A percentile compares a stretch with the other conserved stretches of the same genome.
Conservation (phyloP, 169 alveolate genomes). For the Babesia sp. region DNA sequence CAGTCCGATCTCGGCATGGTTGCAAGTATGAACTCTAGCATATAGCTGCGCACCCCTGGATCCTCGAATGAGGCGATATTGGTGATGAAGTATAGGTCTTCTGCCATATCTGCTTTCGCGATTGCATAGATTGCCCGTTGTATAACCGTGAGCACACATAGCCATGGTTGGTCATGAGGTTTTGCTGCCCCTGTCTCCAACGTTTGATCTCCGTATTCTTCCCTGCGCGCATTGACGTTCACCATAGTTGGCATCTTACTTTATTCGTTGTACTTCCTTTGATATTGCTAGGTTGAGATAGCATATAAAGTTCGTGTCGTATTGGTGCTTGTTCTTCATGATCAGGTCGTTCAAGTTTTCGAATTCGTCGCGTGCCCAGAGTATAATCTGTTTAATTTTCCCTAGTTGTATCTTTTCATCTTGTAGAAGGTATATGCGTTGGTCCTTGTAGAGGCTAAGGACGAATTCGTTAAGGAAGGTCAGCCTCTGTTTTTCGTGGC, state of each 20-base stretch:
- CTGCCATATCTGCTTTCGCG: constrained; percentile 64
- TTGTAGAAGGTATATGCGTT: constrained; percentile 42
- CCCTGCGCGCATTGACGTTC: neutral
- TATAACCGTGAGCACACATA: constrained; percentile 59
- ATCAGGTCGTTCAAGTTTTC: constrained; percentile 53
- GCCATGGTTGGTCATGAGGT: constrained; percentile 71
- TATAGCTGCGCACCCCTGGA: constrained; percentile 60
- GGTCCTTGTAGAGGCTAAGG: constrained; percentile 65
- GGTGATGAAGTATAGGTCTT: constrained; percentile 58
- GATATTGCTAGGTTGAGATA: constrained; percentile 62
- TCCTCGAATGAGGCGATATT: constrained; percentile 36
- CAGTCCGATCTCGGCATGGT: constrained; percentile 72
- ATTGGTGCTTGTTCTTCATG: constrained; percentile 50
- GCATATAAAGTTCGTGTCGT: constrained; percentile 64
- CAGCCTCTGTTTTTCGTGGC: constrained; percentile 34
- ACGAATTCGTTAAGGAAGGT: constrained; percentile 54
- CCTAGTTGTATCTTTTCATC: constrained; percentile 64
- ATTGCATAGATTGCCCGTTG: constrained; percentile 57
- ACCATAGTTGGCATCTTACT: constrained; percentile 10
- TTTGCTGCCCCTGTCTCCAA: constrained; percentile 27
- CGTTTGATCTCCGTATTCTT: neutral
- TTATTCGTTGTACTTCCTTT: constrained; percentile 52
- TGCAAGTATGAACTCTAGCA: constrained; percentile 68
- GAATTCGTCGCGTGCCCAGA: constrained; percentile 65
- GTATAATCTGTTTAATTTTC: constrained; percentile 64